phyloP scores from a whole-genome alignment of 2,329 filamentous ascomycete genomes.

The Rutstroemia sp. region DNA sequence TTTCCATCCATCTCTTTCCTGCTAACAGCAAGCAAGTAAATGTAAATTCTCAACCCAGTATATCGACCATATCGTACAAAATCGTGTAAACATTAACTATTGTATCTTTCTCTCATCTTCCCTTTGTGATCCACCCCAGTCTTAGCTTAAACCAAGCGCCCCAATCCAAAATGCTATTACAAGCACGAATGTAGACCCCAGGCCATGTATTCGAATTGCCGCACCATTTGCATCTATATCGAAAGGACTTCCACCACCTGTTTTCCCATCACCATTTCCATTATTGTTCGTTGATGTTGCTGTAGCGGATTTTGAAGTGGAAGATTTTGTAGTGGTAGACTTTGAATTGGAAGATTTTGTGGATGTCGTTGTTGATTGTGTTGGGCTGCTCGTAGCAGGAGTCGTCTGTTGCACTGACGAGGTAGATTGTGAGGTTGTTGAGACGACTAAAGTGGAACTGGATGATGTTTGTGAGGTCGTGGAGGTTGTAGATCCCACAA shows the following conservation, averaged over 20 bases:
- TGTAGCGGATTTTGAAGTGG: neutral
- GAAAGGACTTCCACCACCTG: conserved; percentile 11
- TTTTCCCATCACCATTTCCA: neutral
- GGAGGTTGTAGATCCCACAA: neutral
- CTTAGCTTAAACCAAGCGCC: neutral
- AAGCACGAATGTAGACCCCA: neutral
- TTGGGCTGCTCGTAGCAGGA: neutral
- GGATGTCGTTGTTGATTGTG: neutral
- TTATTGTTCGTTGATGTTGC: neutral
- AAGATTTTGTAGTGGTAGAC: neutral
- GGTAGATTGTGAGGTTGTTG: neutral
- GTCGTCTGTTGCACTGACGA: too few species aligned
- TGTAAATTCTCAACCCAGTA: too few species aligned
- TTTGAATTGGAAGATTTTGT: neutral
- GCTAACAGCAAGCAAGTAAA: too few species aligned
- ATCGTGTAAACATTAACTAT: neutral
- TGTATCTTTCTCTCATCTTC: neutral
- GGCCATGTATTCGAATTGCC: neutral
- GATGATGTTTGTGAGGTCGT: neutral
- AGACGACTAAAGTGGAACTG: neutral
- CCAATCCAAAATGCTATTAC: neutral
- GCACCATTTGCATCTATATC: conserved; percentile 3
- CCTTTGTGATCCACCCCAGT: neutral
- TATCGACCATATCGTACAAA: too few species aligned
- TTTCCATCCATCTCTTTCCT: too few species aligned